Percentiles rank a stretch among this genome's conserved stretches.
Conservation (phyloP, 2,329 filamentous ascomycete genomes). For the Metarhizium brunneum region DNA sequence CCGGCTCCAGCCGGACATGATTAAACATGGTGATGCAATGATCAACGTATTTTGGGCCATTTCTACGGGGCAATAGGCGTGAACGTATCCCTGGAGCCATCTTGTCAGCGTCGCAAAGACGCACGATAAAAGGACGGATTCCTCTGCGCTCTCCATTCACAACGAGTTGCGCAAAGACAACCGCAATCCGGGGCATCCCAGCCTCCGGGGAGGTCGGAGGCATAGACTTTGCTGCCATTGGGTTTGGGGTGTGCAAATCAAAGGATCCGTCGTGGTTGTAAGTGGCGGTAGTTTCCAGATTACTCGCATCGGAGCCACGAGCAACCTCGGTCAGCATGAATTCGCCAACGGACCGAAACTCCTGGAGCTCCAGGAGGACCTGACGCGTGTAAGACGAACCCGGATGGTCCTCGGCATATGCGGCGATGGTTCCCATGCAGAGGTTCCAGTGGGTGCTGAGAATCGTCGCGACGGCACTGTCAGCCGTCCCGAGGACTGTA, state of each 20-base stretch:
- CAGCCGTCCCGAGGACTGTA: conserved; percentile 8
- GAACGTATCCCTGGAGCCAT: conserved; percentile 21
- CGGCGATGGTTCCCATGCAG: conserved; percentile 18
- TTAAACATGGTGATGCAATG: conserved; percentile 24
- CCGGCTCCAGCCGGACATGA: conserved; percentile 17
- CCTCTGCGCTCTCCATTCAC: conserved; percentile 15
- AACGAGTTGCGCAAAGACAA: conserved; percentile 24
- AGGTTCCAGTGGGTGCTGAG: conserved; percentile 22
- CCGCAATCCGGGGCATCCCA: conserved; percentile 17
- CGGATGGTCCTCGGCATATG: conserved; percentile 1
- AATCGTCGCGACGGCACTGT: conserved; percentile 13
- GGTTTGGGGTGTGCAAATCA: conserved; percentile 22
- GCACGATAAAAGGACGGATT: conserved; percentile 22
- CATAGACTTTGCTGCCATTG: conserved; percentile 22
- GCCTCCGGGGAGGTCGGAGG: conserved; percentile 15
- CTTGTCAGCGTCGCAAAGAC: conserved; percentile 13
- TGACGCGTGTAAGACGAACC: conserved; percentile 10
- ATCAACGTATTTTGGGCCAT: conserved; percentile 13
- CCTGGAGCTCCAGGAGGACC: conserved; percentile 10
- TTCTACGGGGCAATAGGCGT: conserved; percentile 7
- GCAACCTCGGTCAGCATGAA: conserved; percentile 31
- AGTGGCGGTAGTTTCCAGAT: conserved; percentile 28
- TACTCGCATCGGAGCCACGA: conserved; percentile 28
- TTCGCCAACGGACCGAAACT: conserved; percentile 18
- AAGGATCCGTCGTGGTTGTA: conserved; percentile 22